A percentile compares a stretch with the other conserved stretches of the same genome.
Evolutionary conservation across 1,284 basidiomycete species (phyloP).

Genomic region (Phenoliferia sp.): DNA sequence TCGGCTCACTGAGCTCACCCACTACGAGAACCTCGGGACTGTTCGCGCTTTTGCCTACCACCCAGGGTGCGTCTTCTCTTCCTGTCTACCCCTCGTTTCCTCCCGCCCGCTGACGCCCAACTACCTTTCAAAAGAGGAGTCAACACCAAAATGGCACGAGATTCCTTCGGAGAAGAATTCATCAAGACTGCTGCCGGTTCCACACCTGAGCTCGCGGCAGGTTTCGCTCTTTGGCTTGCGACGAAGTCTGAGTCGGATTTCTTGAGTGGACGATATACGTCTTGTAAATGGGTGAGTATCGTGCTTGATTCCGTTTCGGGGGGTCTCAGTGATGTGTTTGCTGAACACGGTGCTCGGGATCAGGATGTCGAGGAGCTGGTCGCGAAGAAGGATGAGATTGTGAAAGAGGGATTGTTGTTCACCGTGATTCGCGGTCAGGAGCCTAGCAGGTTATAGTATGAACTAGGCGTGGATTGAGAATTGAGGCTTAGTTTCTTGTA

Average conservation of each 20-base stretch:
- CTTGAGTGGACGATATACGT: background rate
- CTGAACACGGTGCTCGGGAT: no score
- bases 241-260: background rate
- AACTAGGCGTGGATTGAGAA: no score
- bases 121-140: background rate
- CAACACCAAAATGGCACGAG: background rate
- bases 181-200: background rate
- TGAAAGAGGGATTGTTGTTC: background rate
- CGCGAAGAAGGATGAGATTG: background rate
- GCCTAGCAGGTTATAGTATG: background rate
- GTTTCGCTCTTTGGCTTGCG: background rate
- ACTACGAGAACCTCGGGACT: background rate
- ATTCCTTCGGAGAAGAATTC: background rate
- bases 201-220: background rate
- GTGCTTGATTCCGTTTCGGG: no score
- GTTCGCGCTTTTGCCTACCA: background rate
- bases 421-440: background rate
- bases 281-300: background rate
- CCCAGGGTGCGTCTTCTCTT: no score
- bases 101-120: no score
- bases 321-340: no score
- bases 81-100: no score
- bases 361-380: background rate
- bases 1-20: background rate
- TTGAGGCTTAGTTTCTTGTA: no score